Percentiles rank a stretch among this genome's conserved stretches.
These are phyloP conservation scores for Aspergillus steynii DNA, from an alignment of 495 filamentous ascomycete genomes.

Conservation along the genomic window DNA sequence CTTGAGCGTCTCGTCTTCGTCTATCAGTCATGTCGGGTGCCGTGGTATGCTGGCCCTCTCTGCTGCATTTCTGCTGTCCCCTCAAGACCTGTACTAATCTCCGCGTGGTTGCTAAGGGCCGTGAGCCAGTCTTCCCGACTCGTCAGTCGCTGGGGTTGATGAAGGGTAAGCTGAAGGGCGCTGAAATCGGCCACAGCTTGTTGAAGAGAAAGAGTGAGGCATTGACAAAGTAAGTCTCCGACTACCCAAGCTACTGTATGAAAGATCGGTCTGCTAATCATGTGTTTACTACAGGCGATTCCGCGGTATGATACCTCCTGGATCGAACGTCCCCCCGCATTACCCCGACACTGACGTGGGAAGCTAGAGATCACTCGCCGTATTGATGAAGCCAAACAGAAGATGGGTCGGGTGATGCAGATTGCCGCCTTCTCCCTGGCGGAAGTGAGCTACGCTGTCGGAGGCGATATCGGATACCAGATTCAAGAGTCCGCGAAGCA, in stretches of 20 bases:
- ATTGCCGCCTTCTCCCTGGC: slow-evolving; percentile 97
- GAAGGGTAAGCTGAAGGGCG: slow-evolving; percentile 98
- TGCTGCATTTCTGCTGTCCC: neutral
- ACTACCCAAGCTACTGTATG: neutral
- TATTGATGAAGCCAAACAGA: slow-evolving; percentile 98
- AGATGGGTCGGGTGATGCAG: slow-evolving; percentile 99
- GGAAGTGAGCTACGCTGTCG: slow-evolving; percentile 96
- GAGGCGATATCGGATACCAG: slow-evolving; percentile 94
- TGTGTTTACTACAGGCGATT: slow-evolving; percentile 62
- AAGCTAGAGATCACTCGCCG: slow-evolving; percentile 86
- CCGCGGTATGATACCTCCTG: slow-evolving; percentile 61
- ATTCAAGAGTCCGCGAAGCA: slow-evolving; percentile 93
- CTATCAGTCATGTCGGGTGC: slow-evolving; percentile 54
- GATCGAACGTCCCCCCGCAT: slow-evolving; percentile 26
- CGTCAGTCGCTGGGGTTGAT: slow-evolving; percentile 94
- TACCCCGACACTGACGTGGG: slow-evolving; percentile 27
- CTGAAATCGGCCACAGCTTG: slow-evolving; percentile 83
- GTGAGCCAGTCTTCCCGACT: slow-evolving; percentile 95
- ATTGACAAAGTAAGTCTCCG: slow-evolving; percentile 70
- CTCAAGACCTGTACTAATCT: slow-evolving; percentile 6
- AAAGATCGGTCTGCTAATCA: slow-evolving; percentile 13
- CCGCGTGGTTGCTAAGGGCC: slow-evolving; percentile 32
- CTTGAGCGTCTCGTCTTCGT: slow-evolving; percentile 16
- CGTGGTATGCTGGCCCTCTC: slow-evolving; percentile 45
- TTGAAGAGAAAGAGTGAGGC: slow-evolving; percentile 94